These are phyloP conservation scores for Torulaspora delbrueckii DNA, from an alignment of 805 yeast species.

Conservation along the genomic window DNA sequence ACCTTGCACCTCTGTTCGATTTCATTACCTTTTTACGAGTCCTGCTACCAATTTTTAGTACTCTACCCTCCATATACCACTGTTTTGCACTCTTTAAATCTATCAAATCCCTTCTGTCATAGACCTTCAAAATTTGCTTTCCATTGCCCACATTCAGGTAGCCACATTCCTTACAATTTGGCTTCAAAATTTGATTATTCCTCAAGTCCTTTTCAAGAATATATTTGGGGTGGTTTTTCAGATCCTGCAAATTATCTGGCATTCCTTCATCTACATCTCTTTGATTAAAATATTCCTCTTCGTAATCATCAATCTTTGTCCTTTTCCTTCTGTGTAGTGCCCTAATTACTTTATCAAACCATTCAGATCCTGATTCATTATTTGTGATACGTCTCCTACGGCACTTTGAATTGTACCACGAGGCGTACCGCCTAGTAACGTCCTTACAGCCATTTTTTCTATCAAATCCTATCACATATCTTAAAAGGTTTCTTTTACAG, in stretches of 20 bases:
- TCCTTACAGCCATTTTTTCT: conserved; percentile 62
- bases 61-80: conserved; percentile 82
- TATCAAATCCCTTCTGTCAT: conserved; percentile 59
- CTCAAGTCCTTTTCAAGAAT: conserved; percentile 72
- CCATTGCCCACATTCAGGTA: conserved; percentile 48
- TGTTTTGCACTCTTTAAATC: conserved; percentile 66
- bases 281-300: conserved; percentile 34
- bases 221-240: conserved; percentile 81
- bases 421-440: conserved; percentile 79
- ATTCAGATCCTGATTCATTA: conserved; percentile 48
- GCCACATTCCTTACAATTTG: conserved; percentile 63
- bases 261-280: conserved; percentile 74
- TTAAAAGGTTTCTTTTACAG: conserved; percentile 45
- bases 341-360: conserved; percentile 51
- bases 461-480: conserved; percentile 78
- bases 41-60: conserved; percentile 63
- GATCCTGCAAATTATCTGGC: conserved; percentile 79
- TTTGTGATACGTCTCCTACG: conserved; percentile 67
- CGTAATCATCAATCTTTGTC: conserved; percentile 35
- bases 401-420: conserved; percentile 64
- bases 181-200: conserved; percentile 65
- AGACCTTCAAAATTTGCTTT: conserved; percentile 52
- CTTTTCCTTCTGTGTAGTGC: conserved; percentile 27
- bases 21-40: conserved; percentile 45
- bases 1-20: conserved; percentile 22